Conservation (phyloP, 371 early-diverging fungal species). For the Lichtheimia ornata region DNA sequence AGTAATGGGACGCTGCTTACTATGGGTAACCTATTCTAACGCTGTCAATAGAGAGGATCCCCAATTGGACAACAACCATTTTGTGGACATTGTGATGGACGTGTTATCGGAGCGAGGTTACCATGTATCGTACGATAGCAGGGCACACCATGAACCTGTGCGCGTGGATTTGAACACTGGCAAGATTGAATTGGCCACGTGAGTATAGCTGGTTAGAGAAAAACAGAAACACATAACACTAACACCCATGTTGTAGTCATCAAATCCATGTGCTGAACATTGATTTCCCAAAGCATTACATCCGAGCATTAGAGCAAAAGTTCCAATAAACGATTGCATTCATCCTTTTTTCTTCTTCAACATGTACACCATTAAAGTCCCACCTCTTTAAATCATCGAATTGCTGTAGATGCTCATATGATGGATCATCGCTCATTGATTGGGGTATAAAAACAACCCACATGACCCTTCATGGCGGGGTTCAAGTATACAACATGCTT, state of each 20-base stretch:
- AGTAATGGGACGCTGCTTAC: conserved; percentile 12
- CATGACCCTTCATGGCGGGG: no score
- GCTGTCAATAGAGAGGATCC: conserved; percentile 45
- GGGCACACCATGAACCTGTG: conserved; percentile 57
- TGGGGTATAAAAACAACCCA: no score
- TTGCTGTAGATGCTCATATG: no score
- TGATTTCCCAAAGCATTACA: conserved; percentile 70
- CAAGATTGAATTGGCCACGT: conserved; percentile 60
- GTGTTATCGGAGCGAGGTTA: conserved; percentile 71
- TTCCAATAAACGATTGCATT: conserved; percentile 37
- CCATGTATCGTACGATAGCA: conserved; percentile 61
- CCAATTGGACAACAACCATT: conserved; percentile 46
- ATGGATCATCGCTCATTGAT: no score
- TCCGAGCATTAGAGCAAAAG: conserved; percentile 68
- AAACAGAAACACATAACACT: background rate
- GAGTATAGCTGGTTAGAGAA: conserved; percentile 6
- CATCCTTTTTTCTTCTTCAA: background rate
- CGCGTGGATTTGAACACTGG: conserved; percentile 62
- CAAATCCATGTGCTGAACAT: conserved; percentile 60
- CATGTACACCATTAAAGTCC: no score
- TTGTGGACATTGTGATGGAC: conserved; percentile 67
- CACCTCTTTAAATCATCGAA: no score
- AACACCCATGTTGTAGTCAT: conserved; percentile 12
- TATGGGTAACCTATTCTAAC: background rate
- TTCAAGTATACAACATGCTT: no score